Evolutionary conservation across 2,329 filamentous ascomycete genomes (phyloP), one percentile per base, ranked within the genome.

Genomic region (Endothia cerciana): DNA sequence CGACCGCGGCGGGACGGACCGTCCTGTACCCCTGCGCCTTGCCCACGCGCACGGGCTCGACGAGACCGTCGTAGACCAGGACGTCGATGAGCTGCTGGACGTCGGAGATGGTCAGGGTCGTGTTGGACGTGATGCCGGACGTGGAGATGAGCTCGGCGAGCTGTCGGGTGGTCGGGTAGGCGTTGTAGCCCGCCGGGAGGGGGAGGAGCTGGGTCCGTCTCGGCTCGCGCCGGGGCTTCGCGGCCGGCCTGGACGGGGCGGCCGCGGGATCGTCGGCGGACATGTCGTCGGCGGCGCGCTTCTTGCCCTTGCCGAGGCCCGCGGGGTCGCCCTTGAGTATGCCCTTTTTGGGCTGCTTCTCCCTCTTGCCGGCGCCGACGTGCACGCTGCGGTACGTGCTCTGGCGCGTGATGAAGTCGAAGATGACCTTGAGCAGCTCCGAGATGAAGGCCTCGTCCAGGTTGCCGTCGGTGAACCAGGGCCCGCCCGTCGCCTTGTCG

Each of bases 381-480:
- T 74, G 72, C 4, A 76, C 77, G 67, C 74, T 83, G 67, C 85
- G 83, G 72, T 89, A 89, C 78, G 91, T 93, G 73, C 91, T 94
- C 73, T 88, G 83, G 13, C 82, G 82, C 72, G 90, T 89, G 68
- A 97, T 87, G 68, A 88, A 89, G 70, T 90, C 87, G 71, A 92
- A 91, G 61, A 97, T 86, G 67, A 91, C 85, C 25, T 86, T 84
- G 68, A 91, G 87, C 60, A 97, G 82, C 51, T 88, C 87, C 65
- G 91, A 88, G 72, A 98, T 94, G 75, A 99, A 92, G 66, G 91
- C 91, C 70, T 91, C 89, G 77, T 99, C 95, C 15, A 98, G 85
- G 70, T 94, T 91, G 62, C 93, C 92, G 69, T 97, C 93, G 8
- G 92, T 94, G 77, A 95, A 97, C 92, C 94, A 99, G 10, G 93